Evolutionary conservation across 805 yeast species (phyloP).

Genomic region (Candida namnaoensis): DNA sequence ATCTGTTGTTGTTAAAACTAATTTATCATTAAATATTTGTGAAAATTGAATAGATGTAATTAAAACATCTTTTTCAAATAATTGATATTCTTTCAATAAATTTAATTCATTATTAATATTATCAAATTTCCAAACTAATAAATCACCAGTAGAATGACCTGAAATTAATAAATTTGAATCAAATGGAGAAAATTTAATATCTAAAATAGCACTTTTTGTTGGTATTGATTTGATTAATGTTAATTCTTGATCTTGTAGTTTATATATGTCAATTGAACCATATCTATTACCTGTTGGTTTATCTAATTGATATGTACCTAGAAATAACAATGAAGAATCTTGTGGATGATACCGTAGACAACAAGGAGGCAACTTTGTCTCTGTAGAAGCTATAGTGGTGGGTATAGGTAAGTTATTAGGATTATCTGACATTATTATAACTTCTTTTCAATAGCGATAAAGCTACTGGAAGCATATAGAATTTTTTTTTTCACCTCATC

Average conservation of each 20-base stretch:
- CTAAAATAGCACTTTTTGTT: slow-evolving; percentile 64
- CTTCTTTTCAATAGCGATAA: no score
- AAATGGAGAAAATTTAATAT: slow-evolving; percentile 58
- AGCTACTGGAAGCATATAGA: no score
- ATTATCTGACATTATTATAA: no score
- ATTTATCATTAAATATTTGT: slow-evolving; percentile 24
- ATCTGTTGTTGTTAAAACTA: slow-evolving; percentile 57
- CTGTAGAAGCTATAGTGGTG: slow-evolving; percentile 17
- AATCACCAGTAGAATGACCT: slow-evolving; percentile 76
- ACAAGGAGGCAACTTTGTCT: slow-evolving; percentile 74
- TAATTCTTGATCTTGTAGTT: slow-evolving; percentile 7
- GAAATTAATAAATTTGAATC: slow-evolving; percentile 41
- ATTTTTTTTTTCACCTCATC: no score
- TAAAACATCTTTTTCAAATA: slow-evolving; percentile 40
- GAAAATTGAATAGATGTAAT: slow-evolving; percentile 61
- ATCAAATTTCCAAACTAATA: slow-evolving; percentile 48
- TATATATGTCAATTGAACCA: slow-evolving; percentile 49
- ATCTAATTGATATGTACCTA: slow-evolving; percentile 80
- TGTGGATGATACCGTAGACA: slow-evolving; percentile 53
- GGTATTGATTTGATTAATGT: slow-evolving; percentile 16
- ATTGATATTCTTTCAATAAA: slow-evolving; percentile 24
- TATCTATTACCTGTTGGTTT: slow-evolving; percentile 46
- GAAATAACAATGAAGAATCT: slow-evolving; percentile 36
- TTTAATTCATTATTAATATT: slow-evolving; percentile 10
- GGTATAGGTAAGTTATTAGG: neutral